A percentile compares a stretch with the other conserved stretches of the same genome.
phyloP scores from a whole-genome alignment of 2,329 filamentous ascomycete species.

The Aphanoascus verrucosus region DNA sequence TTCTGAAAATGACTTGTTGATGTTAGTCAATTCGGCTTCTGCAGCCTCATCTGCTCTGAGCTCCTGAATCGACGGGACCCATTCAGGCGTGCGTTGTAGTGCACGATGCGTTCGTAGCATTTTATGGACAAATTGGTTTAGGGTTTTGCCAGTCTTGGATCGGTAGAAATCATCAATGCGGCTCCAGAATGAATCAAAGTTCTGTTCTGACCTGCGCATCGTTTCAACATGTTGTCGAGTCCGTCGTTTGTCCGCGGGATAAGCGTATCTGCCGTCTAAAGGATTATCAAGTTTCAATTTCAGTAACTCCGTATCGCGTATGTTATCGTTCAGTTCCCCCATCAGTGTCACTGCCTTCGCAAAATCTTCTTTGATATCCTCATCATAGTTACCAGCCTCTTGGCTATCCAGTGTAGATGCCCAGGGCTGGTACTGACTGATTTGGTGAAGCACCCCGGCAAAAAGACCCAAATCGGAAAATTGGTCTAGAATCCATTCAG shows the following conservation, averaged over 20 bases:
- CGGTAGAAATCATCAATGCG: slow-evolving; percentile 22
- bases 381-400: slow-evolving; percentile 23
- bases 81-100: slow-evolving; percentile 40
- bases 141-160: slow-evolving; percentile 1
- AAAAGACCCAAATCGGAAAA: slow-evolving; percentile 41
- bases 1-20: not conserved
- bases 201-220: slow-evolving; percentile 38
- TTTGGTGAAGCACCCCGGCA: slow-evolving; percentile 34
- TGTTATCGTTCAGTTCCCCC: not conserved
- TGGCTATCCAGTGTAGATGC: slow-evolving; percentile 22
- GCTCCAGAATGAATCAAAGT: slow-evolving; percentile 41
- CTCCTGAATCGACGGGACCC: slow-evolving; percentile 30
- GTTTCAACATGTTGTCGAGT: slow-evolving; percentile 37
- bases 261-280: slow-evolving; percentile 34
- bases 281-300: slow-evolving; percentile 2
- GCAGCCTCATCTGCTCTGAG: not conserved
- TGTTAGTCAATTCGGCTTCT: not conserved
- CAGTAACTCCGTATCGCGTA: not conserved
- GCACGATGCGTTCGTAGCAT: slow-evolving; percentile 4
- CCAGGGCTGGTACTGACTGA: slow-evolving; percentile 41
- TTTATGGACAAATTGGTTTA: slow-evolving; percentile 5
- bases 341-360: not conserved
- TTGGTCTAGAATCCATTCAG: slow-evolving; percentile 25
- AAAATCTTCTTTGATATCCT: not conserved
- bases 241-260: slow-evolving; percentile 39